These are phyloP conservation scores for Aspergillus puulaauensis DNA, from an alignment of 2,329 filamentous ascomycete species.

Conservation along the genomic window DNA sequence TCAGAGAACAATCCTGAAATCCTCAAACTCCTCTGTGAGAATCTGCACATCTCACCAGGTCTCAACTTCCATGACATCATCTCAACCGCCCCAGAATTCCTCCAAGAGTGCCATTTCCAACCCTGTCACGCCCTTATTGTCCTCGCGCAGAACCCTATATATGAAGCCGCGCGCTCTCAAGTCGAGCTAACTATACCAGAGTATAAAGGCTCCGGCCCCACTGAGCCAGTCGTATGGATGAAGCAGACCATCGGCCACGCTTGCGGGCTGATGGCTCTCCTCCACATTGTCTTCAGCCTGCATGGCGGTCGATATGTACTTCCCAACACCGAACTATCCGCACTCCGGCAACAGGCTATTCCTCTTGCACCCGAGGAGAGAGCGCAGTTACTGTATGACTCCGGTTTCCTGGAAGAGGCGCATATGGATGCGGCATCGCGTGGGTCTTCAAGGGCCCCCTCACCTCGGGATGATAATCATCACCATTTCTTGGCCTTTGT, in stretches of 20 bases:
- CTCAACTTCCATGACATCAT: slow-evolving; percentile 14
- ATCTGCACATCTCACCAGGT: slow-evolving; percentile 2
- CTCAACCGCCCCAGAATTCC: slow-evolving; percentile 1
- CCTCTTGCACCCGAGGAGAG: slow-evolving; percentile 46
- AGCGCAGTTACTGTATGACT: slow-evolving; percentile 53
- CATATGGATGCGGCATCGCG: slow-evolving; percentile 16
- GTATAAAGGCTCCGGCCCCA: slow-evolving; percentile 49
- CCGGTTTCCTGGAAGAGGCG: slow-evolving; percentile 24
- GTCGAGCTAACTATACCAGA: not conserved
- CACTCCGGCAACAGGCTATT: slow-evolving; percentile 45
- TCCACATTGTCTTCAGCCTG: slow-evolving; percentile 56
- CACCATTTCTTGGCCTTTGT: slow-evolving; percentile 36
- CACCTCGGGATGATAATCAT: not conserved
- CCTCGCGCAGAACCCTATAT: slow-evolving; percentile 4
- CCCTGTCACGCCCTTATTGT: slow-evolving; percentile 1
- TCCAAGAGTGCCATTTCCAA: not conserved
- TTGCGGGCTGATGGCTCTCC: slow-evolving; percentile 58
- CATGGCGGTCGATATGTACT: slow-evolving; percentile 40
- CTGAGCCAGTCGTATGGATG: slow-evolving; percentile 59
- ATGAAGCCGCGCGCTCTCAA: slow-evolving; percentile 5
- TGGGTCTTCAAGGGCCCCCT: slow-evolving; percentile 5
- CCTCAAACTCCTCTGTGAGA: slow-evolving; percentile 10
- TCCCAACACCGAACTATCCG: slow-evolving; percentile 45
- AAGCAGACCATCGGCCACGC: slow-evolving; percentile 59
- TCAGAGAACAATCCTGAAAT: slow-evolving; percentile 17